Conservation (phyloP, 163 green algal genomes). For the Picocystis sp. region DNA sequence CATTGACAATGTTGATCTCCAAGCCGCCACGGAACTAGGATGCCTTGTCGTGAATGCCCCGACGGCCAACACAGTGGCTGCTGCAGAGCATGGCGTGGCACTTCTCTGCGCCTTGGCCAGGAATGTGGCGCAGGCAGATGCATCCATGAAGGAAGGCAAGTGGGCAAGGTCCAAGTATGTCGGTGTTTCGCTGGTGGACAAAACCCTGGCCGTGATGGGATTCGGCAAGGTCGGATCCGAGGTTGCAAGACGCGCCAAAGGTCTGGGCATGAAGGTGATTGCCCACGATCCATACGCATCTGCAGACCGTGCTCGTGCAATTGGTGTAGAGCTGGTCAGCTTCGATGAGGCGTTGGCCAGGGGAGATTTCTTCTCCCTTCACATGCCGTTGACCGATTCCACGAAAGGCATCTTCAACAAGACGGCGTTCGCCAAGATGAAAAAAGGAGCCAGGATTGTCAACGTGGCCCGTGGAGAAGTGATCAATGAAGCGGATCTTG, state of each 20-base stretch:
- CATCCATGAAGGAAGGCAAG: constrained; percentile 67
- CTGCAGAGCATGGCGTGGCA: constrained; percentile 90
- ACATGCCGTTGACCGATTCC: constrained; percentile 82
- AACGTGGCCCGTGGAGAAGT: constrained; percentile 87
- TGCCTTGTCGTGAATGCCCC: constrained; percentile 93
- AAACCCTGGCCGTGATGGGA: constrained; percentile 82
- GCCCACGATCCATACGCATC: constrained; percentile 83
- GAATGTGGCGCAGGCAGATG: constrained; percentile 75
- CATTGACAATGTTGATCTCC: constrained; percentile 92
- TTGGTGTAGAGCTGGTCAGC: constrained; percentile 24
- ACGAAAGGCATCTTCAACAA: constrained; percentile 87
- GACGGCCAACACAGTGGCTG: constrained; percentile 90
- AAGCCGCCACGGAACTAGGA: constrained; percentile 71
- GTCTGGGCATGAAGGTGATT: constrained; percentile 78
- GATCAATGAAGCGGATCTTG: constrained; percentile 73
- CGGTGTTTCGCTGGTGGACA: constrained; percentile 68
- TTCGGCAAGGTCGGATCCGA: constrained; percentile 84
- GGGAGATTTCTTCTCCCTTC: constrained; percentile 88
- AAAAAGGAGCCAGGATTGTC: constrained; percentile 70
- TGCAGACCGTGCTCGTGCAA: constrained; percentile 42
- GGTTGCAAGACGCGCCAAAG: constrained; percentile 59
- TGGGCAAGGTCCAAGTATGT: constrained; percentile 77
- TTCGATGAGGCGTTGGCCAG: constrained; percentile 46
- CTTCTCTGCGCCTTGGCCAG: constrained; percentile 69
- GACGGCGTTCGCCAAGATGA: constrained; percentile 69